Conservation (phyloP, 305 asterid genomes). For the Withania somnifera region DNA sequence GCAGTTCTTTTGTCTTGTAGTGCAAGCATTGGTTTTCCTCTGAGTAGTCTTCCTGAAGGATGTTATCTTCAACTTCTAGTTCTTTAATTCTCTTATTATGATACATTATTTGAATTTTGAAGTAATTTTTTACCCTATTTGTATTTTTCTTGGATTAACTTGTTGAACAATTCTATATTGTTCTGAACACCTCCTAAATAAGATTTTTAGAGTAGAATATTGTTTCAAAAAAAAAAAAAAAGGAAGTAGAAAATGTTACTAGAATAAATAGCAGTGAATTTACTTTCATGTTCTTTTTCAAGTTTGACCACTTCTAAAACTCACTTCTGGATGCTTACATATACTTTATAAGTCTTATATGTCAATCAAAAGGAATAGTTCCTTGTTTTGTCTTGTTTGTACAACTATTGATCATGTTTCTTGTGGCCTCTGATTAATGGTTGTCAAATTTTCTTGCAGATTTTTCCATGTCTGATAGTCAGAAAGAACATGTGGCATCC, state of each 20-base stretch:
- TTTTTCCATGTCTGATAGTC: conserved; percentile 46
- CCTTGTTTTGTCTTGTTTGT: background rate
- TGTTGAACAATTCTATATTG: background rate
- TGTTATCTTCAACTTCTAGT: background rate
- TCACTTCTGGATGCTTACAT: background rate
- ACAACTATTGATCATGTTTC: background rate
- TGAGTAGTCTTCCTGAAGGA: background rate
- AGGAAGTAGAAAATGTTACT: background rate
- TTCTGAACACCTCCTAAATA: background rate
- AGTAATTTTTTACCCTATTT: background rate
- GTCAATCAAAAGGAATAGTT: background rate
- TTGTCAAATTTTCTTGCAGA: conserved; percentile 26
- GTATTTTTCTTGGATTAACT: background rate
- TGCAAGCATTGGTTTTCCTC: background rate
- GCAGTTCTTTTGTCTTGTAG: background rate
- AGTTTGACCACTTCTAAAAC: background rate
- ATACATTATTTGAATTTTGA: background rate
- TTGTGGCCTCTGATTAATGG: background rate
- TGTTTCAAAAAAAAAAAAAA: background rate
- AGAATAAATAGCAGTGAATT: background rate
- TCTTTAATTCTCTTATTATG: background rate
- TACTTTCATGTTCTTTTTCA: background rate
- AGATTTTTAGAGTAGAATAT: background rate
- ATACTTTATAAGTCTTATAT: background rate
- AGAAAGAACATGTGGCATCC: conserved; percentile 51